Base-by-base conservation (phyloP, 352 stramenopile species). In the Globisporangium cystogenes region DNA sequence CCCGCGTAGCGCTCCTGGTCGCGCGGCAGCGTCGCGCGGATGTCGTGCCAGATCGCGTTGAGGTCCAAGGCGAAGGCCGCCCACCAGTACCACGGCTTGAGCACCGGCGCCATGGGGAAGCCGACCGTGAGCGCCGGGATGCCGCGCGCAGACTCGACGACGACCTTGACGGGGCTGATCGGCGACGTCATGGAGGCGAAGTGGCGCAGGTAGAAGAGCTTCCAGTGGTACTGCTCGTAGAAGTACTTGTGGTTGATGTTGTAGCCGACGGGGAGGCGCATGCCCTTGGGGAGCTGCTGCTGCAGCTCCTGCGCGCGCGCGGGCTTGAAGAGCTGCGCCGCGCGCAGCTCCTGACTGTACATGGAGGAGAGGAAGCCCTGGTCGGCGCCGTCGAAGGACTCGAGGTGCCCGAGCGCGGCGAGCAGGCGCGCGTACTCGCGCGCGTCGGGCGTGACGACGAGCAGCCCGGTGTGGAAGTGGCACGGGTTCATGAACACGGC, bases 171-270 rank as follows among this genome's bases (percentile, higher is more conserved):
- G 2, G 82, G 82, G 45, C 81, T 90, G 59, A 93, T 90, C 2
- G 81, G 76, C 20, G 82, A 93, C 51, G 84, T 93, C 77, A 96
- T 90, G 26, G 81, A 90, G 26, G 82, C 81, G 55, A 94, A 94
- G 55, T 93, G 83, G 14, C 73, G 72, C 48, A 90, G 57, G 50
- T 88, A 91, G 48, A 90, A 95, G 14, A 95, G 55, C 60, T 90
- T 93, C 83, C 83, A 93, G 62, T 93, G 74, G 60, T 93, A 93
- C 67, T 92, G 80, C 50, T 93, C 83, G 62, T 90, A 93, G 52
- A 85, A 92, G 57, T 90, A 96, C 70, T 94, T 94, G 73, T 96
- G 83, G 67, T 96, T 94, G 70, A 93, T 93, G 58, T 96, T 96
- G 67, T 93, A 96, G 20, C 81, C 82, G 46, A 96, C 85, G 6